These are phyloP conservation scores for Metahyphopichia silvanorum DNA, from an alignment of 805 yeast genomes.

Conservation along the genomic window DNA sequence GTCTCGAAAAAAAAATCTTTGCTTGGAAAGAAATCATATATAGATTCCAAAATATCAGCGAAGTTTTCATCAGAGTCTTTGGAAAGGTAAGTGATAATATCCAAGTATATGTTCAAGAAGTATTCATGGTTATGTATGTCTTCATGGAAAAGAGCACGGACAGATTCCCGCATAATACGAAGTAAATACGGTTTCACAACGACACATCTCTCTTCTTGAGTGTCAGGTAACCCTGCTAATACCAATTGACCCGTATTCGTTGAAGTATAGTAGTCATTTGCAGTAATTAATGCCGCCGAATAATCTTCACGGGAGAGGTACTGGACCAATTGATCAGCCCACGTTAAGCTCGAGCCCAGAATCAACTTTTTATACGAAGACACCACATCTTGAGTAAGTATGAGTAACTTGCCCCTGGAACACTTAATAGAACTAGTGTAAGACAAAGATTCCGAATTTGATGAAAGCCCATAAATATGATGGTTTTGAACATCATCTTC, in stretches of 20 bases:
- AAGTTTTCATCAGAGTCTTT: slow-evolving; percentile 4
- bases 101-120: slow-evolving; percentile 12
- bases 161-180: slow-evolving; percentile 53
- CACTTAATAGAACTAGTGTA: slow-evolving; percentile 16
- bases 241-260: slow-evolving; percentile 46
- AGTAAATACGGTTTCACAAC: slow-evolving; percentile 53
- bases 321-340: slow-evolving; percentile 63
- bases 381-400: slow-evolving; percentile 23
- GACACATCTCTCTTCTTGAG: slow-evolving; percentile 39
- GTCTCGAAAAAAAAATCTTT: slow-evolving; percentile 45
- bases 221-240: slow-evolving; percentile 55
- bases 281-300: slow-evolving; percentile 53
- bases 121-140: slow-evolving; percentile 18
- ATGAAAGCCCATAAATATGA: background rate
- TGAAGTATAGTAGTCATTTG: slow-evolving; percentile 47
- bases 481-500: slow-evolving; percentile 3
- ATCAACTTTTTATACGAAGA: slow-evolving; percentile 50
- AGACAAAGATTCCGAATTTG: background rate
- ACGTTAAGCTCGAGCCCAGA: slow-evolving; percentile 59
- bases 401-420: slow-evolving; percentile 20
- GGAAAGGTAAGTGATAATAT: slow-evolving; percentile 8
- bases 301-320: slow-evolving; percentile 49
- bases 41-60: slow-evolving; percentile 12
- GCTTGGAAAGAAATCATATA: slow-evolving; percentile 27
- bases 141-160: slow-evolving; percentile 38